These are phyloP conservation scores for Candida neerlandica DNA, from an alignment of 1,139 yeast species.

Conservation along the genomic window DNA sequence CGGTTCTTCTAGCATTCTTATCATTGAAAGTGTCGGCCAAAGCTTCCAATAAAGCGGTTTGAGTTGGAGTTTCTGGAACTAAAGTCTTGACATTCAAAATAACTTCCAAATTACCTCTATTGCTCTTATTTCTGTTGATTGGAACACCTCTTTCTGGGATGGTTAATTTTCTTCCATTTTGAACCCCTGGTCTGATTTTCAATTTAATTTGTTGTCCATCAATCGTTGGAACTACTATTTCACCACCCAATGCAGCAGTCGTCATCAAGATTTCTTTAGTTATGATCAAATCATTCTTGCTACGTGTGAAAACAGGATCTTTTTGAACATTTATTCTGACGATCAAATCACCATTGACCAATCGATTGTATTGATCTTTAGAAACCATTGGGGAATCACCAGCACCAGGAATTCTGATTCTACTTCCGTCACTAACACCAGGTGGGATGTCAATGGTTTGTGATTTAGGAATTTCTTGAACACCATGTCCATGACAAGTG, in stretches of 20 bases:
- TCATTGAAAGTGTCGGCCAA: constrained; percentile 90
- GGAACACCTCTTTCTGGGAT: constrained; percentile 93
- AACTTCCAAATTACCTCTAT: constrained; percentile 83
- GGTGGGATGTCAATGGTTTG: constrained; percentile 85
- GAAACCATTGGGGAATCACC: constrained; percentile 87
- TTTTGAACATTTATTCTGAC: constrained; percentile 76
- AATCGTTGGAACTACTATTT: constrained; percentile 82
- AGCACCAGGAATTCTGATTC: constrained; percentile 81
- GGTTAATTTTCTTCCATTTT: constrained; percentile 70
- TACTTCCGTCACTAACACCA: constrained; percentile 85
- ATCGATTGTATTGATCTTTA: constrained; percentile 62
- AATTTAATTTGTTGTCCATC: constrained; percentile 75
- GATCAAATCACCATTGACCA: constrained; percentile 83
- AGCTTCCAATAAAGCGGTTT: constrained; percentile 90
- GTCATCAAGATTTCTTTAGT: constrained; percentile 81
- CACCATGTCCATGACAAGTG: constrained; percentile 90
- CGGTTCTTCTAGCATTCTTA: constrained; percentile 69
- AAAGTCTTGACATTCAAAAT: constrained; percentile 70
- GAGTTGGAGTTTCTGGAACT: constrained; percentile 82
- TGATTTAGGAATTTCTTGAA: constrained; percentile 62
- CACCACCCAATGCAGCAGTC: constrained; percentile 96
- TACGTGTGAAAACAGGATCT: constrained; percentile 70
- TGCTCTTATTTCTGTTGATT: constrained; percentile 50
- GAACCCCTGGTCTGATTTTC: constrained; percentile 86
- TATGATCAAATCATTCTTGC: constrained; percentile 64